Base-by-base conservation (phyloP, 148 eudicot species). In the Rhododendron ferrugineum region DNA sequence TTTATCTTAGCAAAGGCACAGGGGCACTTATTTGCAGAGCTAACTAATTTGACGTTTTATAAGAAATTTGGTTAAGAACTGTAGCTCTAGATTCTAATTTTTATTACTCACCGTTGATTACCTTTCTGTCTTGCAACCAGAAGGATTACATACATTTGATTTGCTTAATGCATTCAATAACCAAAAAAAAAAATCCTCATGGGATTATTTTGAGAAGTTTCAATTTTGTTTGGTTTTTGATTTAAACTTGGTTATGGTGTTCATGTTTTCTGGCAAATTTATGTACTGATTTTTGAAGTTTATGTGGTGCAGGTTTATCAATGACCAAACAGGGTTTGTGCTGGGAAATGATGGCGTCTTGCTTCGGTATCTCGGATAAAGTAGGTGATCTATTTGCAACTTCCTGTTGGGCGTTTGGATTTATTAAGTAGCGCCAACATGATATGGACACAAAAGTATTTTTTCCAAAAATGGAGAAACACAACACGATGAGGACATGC, bases 271-370 rank as follows among this genome's bases (percentile, higher is more conserved):
- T 9, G 16, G 22, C 56, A 22, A 78, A 62, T 5, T 46, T 54
- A 13, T 64, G 11, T 32, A 20, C 46, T 84, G 28, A 73, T 73
- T 84, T 40, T 84, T 42, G 46, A 58, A 23, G 42, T 76, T 30
- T 36, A n/a, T 82, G 23, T 80, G 54, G 23, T 88, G 84, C 91
- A 95, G 99, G 91, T 97, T 97, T 89, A 88, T 97, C 42, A 90
- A 94, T 89, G 98, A 92, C 22, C 92, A 93, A 66, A 91, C 89
- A 56, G 99, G 99, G 22, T 97, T 97, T 88, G 98, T 97, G 85
- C 94, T 97, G 30, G 99, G 99, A 85, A 97, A 97, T 83, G 99
- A 97, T 85, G 99, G 99, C 5, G 98, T 97, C 86, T 90, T 97
- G 90, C 95, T 97, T 72, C 93, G 98, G 83, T 97, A 95, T 91